These are phyloP conservation scores for Pseudocohnilembus persalinus DNA, from an alignment of 169 alveolate genomes.

Conservation along the genomic window DNA sequence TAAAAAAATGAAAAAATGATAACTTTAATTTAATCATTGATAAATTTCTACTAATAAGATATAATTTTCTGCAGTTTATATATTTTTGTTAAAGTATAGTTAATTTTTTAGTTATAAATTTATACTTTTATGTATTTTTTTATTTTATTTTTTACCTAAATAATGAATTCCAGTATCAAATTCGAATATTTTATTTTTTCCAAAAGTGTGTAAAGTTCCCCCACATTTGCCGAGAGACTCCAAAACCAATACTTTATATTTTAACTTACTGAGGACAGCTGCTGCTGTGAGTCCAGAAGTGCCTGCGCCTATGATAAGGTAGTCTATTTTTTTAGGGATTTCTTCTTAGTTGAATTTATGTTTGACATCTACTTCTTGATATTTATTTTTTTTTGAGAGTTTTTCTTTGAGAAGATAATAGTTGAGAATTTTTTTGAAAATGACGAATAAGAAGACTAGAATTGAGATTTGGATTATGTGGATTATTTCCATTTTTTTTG, in stretches of 20 bases:
- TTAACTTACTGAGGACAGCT: background rate
- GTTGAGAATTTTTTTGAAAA: too few species aligned
- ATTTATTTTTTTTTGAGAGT: background rate
- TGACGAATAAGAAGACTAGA: background rate
- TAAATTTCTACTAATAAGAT: too few species aligned
- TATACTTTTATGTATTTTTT: background rate
- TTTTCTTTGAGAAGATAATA: background rate
- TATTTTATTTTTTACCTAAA: background rate
- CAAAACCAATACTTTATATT: background rate
- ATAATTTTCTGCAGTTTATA: too few species aligned
- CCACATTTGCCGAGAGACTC: constrained; percentile 2
- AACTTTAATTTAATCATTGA: too few species aligned
- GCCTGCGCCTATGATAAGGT: constrained; percentile 3
- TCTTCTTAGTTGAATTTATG: background rate
- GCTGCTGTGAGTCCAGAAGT: constrained; percentile 10
- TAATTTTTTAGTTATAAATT: too few species aligned
- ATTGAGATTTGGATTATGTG: too few species aligned
- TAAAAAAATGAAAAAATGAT: background rate
- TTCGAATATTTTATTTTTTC: background rate
- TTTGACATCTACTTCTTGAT: background rate
- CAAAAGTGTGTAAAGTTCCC: constrained; percentile 1
- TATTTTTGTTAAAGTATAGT: too few species aligned
- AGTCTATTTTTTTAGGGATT: constrained; percentile 9
- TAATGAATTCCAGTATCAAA: constrained; percentile 26
- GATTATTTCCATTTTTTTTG: too few species aligned